These are phyloP conservation scores for Trichoderma asperellum DNA, from an alignment of 2,329 filamentous ascomycete genomes.

Conservation along the genomic window DNA sequence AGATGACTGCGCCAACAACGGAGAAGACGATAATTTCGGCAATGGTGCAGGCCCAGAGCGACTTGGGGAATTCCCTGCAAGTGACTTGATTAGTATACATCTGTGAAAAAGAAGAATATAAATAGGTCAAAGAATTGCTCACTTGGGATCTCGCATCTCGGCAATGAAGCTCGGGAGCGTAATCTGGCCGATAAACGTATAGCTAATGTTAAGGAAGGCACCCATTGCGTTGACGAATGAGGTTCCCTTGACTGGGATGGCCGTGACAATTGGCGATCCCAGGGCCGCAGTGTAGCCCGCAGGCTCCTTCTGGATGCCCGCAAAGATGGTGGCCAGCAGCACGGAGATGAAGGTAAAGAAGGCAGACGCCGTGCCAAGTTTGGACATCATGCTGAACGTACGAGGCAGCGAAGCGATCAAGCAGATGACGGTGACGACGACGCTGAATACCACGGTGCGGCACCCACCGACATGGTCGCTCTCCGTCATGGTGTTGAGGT, in stretches of 20 bases:
- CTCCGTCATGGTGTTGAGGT: constrained; percentile 84
- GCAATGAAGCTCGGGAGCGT: constrained; percentile 94
- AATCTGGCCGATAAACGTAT: constrained; percentile 95
- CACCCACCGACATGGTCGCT: constrained; percentile 63
- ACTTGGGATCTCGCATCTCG: constrained; percentile 75
- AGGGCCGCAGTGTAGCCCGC: constrained; percentile 62
- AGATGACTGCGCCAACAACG: constrained; percentile 78
- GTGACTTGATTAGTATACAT: constrained; percentile 45
- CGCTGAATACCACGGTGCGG: constrained; percentile 80
- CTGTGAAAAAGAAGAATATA: neutral
- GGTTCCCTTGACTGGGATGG: constrained; percentile 69
- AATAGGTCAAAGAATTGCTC: constrained; percentile 26
- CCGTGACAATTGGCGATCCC: constrained; percentile 70
- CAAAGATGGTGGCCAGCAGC: constrained; percentile 79
- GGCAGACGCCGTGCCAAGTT: constrained; percentile 77
- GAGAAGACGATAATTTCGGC: constrained; percentile 86
- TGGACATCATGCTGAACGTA: constrained; percentile 80
- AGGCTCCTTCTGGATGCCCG: constrained; percentile 75
- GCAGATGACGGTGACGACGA: constrained; percentile 74
- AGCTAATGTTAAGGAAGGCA: constrained; percentile 93
- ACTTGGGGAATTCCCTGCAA: constrained; percentile 82
- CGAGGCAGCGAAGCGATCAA: constrained; percentile 81
- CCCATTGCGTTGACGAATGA: constrained; percentile 82
- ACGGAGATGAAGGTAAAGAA: constrained; percentile 91
- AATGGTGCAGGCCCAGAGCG: constrained; percentile 87